Evolutionary conservation across 2,329 filamentous ascomycete genomes (phyloP).

Genomic region (Xylaria sp.): DNA sequence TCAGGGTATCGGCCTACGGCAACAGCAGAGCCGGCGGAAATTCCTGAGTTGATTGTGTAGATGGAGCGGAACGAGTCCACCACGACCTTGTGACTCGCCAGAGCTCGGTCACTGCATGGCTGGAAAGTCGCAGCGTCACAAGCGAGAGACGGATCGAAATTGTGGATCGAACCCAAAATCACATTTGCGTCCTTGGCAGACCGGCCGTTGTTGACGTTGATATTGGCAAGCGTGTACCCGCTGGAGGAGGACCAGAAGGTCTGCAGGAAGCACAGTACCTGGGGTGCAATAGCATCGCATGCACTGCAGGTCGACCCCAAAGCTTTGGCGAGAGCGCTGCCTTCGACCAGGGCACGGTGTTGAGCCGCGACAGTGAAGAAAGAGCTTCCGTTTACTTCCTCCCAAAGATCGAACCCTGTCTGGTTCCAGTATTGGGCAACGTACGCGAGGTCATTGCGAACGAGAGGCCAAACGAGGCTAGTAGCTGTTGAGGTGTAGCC

Average conservation of each 20-base stretch:
- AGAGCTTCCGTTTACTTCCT: conserved; percentile 79
- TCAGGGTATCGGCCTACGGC: conserved; percentile 76
- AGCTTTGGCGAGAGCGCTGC: conserved; percentile 71
- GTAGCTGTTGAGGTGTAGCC: conserved; percentile 69
- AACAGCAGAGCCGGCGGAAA: conserved; percentile 67
- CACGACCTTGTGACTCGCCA: conserved; percentile 81
- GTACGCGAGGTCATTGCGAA: conserved; percentile 80
- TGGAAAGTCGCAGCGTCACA: conserved; percentile 81
- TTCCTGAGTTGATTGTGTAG: conserved; percentile 76
- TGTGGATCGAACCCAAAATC: conserved; percentile 72
- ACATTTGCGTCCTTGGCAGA: conserved; percentile 79
- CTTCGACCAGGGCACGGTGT: conserved; percentile 76
- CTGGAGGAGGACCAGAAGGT: conserved; percentile 74
- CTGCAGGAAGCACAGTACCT: conserved; percentile 79
- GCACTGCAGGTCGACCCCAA: conserved; percentile 69
- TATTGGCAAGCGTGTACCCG: conserved; percentile 75
- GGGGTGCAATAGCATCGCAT: conserved; percentile 73
- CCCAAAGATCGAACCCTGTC: conserved; percentile 82
- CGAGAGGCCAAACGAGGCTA: conserved; percentile 75
- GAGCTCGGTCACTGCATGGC: conserved; percentile 75
- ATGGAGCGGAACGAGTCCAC: conserved; percentile 79
- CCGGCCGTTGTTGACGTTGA: conserved; percentile 70
- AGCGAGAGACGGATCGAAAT: conserved; percentile 73
- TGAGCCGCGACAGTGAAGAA: conserved; percentile 81
- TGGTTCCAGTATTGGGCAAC: conserved; percentile 77